phyloP scores from a whole-genome alignment of 805 yeast species.

The Candida vartiovaarae region DNA sequence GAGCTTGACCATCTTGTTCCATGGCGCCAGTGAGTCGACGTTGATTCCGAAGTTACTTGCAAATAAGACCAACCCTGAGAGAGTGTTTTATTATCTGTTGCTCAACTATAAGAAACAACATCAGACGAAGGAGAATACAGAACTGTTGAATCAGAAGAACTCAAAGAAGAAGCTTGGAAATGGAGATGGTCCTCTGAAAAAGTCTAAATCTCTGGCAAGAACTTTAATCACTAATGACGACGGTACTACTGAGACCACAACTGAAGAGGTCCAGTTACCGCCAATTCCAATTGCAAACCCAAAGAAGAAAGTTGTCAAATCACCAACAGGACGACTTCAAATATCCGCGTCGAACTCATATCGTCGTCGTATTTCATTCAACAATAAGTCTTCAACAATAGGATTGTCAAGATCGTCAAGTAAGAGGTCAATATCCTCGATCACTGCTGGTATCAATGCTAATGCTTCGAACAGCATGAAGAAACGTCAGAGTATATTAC shows the following conservation, averaged over 20 bases:
- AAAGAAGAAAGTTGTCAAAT: conserved; percentile 19
- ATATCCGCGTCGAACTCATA: conserved; percentile 25
- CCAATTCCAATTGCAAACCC: conserved; percentile 13
- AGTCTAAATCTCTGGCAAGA: conserved; percentile 34
- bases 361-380: conserved; percentile 27
- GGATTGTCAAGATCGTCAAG: conserved; percentile 21
- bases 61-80: conserved; percentile 61
- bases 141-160: conserved; percentile 9
- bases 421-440: conserved; percentile 14
- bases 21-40: conserved; percentile 54
- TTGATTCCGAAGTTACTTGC: conserved; percentile 48
- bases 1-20: conserved; percentile 74
- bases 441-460: background rate
- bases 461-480: conserved; percentile 3
- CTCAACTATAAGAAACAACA: conserved; percentile 70
- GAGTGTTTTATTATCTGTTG: conserved; percentile 71
- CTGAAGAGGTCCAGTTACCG: conserved; percentile 11
- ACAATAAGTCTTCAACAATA: conserved; percentile 14
- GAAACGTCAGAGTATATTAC: conserved; percentile 22
- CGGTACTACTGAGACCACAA: conserved; percentile 20
- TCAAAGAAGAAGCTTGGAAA: conserved; percentile 23
- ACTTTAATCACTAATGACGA: conserved; percentile 31
- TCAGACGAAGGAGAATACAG: conserved; percentile 19
- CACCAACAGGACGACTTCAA: conserved; percentile 21
- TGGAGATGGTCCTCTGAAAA: conserved; percentile 30